Evolutionary conservation across 2,329 filamentous ascomycete species (phyloP), one percentile per base, ranked within the genome.

Genomic region (Venturia oleaginea): DNA sequence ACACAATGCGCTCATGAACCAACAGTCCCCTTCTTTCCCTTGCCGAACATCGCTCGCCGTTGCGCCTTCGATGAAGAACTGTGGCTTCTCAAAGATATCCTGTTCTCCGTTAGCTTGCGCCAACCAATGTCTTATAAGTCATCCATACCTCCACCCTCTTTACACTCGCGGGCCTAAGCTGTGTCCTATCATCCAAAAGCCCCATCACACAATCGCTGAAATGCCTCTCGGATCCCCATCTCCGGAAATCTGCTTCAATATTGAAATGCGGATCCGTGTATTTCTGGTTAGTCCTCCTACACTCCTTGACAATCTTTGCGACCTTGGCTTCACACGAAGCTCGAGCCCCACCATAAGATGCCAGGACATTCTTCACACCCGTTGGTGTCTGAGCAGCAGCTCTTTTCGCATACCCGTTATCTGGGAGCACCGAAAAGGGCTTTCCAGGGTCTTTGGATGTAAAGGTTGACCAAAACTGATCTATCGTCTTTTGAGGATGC

Each of bases 211-310:
- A 86, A 69, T 85, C 78, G 59, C 72, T 70, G 34, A 70, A 74
- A 51, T 67, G 30, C 22, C 61, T 72, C 5, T 75, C 72, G 15
- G 70, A 38, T 17, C 22, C 19, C 19, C 70, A 72, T 57, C 70
- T 71, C 75, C 90, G 89, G 67, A 92, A 80, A 72, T 92, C 90
- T 43, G 84, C 79, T 71, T 94, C 91, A 62, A 96, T 85, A 72
- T 96, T 89, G 72, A 96, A 96, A 73, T 94, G 86, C n/a, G 87
- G 84, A 71, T 95, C 91, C 19, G 88, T 84, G 72, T 95, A 96
- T 74, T 91, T 93, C 71, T 91, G 88, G 74, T 96, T 96, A 65
- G 91, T 80, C 10, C 89, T 83, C 27, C 85, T 81, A 72, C 91
- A 95, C 70, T 86, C 83, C 65, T 78, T 79, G 37, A 82, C 79